These are phyloP conservation scores for Prunus yedoensis DNA, from an alignment of 331 rosid genomes.

Conservation along the genomic window DNA sequence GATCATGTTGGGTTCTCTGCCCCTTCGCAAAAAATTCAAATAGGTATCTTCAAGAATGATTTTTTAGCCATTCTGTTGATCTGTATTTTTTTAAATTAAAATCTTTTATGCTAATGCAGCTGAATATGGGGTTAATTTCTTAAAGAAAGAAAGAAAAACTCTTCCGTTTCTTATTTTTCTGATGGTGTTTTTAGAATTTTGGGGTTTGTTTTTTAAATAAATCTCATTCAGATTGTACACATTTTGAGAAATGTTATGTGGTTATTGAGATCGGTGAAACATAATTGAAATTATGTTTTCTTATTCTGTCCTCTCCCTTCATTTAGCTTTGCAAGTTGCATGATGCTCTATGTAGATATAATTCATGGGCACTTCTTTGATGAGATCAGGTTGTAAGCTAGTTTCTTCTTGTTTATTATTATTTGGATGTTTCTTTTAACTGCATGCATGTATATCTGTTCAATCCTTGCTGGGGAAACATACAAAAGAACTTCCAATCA, in stretches of 20 bases:
- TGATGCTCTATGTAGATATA: conserved; percentile 4
- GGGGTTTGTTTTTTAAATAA: not conserved
- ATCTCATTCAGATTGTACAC: conserved; percentile 3
- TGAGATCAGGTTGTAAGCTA: conserved; percentile 1
- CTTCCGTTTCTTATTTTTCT: too few relatives aligned
- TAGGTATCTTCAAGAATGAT: not conserved
- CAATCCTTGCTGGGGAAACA: conserved; percentile 13
- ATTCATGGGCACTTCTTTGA: not conserved
- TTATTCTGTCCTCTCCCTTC: too few relatives aligned
- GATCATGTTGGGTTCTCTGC: not conserved
- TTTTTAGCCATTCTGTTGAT: conserved; percentile 11
- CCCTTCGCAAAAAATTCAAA: not conserved
- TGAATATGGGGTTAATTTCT: not conserved
- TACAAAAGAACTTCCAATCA: not conserved
- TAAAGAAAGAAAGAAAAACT: too few relatives aligned
- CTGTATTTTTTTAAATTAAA: not conserved
- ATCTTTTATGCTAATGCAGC: conserved; percentile 4
- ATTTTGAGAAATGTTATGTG: not conserved
- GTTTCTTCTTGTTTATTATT: not conserved
- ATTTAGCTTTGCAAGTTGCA: conserved; percentile 10
- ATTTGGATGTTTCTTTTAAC: not conserved
- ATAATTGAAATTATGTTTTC: not conserved
- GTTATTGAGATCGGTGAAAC: not conserved
- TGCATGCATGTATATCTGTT: not conserved
- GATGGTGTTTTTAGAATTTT: not conserved